Percentiles rank a stretch among this genome's conserved stretches.
Evolutionary conservation across 208 protist species (phyloP).

Genomic region (Entamoeba histolytica): DNA sequence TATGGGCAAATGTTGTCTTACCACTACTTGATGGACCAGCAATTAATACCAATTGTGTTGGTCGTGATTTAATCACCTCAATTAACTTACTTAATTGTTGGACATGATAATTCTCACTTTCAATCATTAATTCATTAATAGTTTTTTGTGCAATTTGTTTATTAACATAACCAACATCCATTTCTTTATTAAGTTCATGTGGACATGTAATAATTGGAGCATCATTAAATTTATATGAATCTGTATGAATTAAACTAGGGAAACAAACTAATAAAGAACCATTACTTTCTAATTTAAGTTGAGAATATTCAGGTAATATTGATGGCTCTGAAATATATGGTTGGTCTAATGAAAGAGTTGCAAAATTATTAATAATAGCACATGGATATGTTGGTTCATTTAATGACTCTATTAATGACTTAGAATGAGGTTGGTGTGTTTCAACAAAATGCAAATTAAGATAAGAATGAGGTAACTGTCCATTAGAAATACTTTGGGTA

Average conservation of each 20-base stretch:
- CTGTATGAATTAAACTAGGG: not conserved
- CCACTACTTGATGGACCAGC: constrained; percentile 32
- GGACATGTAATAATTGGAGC: not conserved
- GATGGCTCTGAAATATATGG: not conserved
- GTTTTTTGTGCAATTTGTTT: not conserved
- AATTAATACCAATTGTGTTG: not conserved
- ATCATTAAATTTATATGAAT: not conserved
- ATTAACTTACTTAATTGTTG: not conserved
- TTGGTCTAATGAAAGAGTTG: not conserved
- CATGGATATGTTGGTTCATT: not conserved
- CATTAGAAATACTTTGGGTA: not conserved
- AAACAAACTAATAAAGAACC: not conserved
- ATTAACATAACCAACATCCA: not conserved
- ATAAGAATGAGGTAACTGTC: not conserved
- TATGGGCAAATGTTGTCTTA: constrained; percentile 38
- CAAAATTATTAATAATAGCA: not conserved
- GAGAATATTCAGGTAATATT: not conserved
- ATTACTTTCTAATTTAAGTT: not conserved
- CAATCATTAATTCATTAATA: not conserved
- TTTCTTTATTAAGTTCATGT: not conserved
- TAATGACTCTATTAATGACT: not conserved
- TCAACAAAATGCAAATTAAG: not conserved
- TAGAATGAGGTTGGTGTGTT: not conserved
- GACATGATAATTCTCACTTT: not conserved
- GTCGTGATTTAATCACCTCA: not conserved